Base-by-base conservation (phyloP, 1,284 basidiomycete genomes). In the Erythrobasidium hasegawianum region DNA sequence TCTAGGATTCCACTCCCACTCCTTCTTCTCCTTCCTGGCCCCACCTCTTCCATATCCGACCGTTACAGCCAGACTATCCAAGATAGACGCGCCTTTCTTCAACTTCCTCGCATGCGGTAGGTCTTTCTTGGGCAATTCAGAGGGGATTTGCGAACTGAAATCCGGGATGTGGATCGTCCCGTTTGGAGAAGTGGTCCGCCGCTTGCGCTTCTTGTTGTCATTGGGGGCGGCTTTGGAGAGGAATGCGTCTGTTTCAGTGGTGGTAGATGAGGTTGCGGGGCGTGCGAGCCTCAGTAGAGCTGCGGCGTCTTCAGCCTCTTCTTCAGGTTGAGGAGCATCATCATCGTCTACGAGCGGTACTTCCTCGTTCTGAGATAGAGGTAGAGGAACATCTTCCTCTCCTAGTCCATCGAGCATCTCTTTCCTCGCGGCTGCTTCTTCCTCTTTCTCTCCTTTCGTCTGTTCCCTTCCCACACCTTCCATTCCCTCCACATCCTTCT, bases 31-130 rank as follows among this genome's bases (percentile, higher is more conserved):
- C 40, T 70, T 69, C 4, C 45, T 57, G 4, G 33, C 33, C 13
- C 73, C 61, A 16, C 71, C 70, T 18, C 72, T 69, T n/a, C 71
- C 72, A 56, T 73, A 55, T 11, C 53, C 61, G 5, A 64, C 61
- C 16, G 38, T 39, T 13, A 57, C 61, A 16, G 53, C 54, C 11
- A 72, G 20, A 69, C 70, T 57, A 67, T 69, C 27, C 9, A 65
- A 47, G 13, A 58, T 41, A 45, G 45, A 50, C 13, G 55, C 56
- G n/a, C 49, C 49, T 47, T 39, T 57, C 38, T 53, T 65, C 2
- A 58, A 27, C 18, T 65, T 65, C 16, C 62, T 55, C 24, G 27
- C 26, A 47, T 65, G 62, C 22, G 62, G 62, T 24, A 65, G 20
- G 18, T 65, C 62, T 7, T n/a, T 43, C 26, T 65, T 65, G 1